Evolutionary conservation across 2,329 filamentous ascomycete species (phyloP).

Genomic region (Fusarium mexicanum): DNA sequence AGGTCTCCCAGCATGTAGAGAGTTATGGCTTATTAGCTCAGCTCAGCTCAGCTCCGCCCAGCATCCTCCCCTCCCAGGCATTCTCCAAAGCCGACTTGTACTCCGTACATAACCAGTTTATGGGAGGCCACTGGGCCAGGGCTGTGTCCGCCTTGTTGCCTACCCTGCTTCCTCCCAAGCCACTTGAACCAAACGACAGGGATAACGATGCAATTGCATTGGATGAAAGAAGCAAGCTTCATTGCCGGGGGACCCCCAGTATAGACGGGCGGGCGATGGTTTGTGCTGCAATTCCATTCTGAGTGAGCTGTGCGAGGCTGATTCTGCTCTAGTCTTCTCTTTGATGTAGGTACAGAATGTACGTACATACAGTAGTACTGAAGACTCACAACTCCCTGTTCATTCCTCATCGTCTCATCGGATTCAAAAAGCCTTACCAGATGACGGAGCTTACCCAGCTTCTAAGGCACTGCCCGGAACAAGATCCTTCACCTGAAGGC

Average conservation of each 20-base stretch:
- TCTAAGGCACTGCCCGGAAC: neutral
- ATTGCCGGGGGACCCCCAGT: neutral
- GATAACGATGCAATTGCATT: constrained; percentile 23
- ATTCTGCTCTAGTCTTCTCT: neutral
- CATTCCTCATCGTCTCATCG: neutral
- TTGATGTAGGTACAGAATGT: neutral
- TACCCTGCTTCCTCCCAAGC: constrained; percentile 28
- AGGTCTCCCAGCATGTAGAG: neutral
- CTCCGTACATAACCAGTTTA: neutral
- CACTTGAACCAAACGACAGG: constrained; percentile 29
- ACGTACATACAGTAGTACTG: neutral
- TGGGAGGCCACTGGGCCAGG: neutral
- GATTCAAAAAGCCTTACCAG: neutral
- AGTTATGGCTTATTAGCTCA: neutral
- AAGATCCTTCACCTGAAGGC: neutral
- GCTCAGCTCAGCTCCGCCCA: constrained; percentile 4
- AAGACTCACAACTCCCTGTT: neutral
- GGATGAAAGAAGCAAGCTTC: constrained; percentile 10
- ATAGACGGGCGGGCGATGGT: neutral
- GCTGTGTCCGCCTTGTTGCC: constrained; percentile 44
- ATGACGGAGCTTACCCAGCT: neutral
- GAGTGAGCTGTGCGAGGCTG: constrained; percentile 39
- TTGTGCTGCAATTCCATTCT: constrained; percentile 28
- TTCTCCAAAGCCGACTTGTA: constrained; percentile 5
- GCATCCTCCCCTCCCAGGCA: constrained; percentile 8